Conservation (phyloP, 2,329 filamentous ascomycete genomes). For the Phaeosphaeriaceae sp. region DNA sequence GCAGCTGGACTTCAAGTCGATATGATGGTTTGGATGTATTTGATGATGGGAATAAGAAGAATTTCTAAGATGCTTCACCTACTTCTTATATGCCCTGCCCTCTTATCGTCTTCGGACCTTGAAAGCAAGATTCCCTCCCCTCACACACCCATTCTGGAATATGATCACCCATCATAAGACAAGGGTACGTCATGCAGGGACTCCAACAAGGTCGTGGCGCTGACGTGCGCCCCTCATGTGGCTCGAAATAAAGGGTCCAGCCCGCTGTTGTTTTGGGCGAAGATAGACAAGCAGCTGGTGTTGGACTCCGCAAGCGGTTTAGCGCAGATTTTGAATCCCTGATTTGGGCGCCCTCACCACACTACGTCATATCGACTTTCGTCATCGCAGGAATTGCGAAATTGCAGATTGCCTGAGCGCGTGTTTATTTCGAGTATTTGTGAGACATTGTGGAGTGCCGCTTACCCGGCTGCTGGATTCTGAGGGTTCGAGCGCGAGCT, state of each 20-base stretch:
- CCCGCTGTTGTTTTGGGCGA: constrained; percentile 6
- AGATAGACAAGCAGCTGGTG: constrained; percentile 19
- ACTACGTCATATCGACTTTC: neutral
- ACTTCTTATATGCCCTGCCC: constrained; percentile 15
- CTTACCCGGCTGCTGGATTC: neutral
- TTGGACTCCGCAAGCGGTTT: neutral
- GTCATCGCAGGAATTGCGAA: neutral
- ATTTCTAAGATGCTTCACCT: neutral
- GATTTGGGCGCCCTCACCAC: neutral
- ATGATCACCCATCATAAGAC: constrained; percentile 14
- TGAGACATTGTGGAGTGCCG: neutral
- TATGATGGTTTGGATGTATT: constrained; percentile 1
- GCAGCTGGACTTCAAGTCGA: constrained; percentile 7
- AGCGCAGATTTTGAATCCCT: constrained; percentile 7
- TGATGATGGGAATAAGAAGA: constrained; percentile 5
- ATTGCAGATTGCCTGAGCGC: neutral
- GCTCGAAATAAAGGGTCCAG: neutral
- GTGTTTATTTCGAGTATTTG: neutral
- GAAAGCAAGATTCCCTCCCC: constrained; percentile 32
- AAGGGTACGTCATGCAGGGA: constrained; percentile 37
- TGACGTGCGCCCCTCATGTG: neutral
- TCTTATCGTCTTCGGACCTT: constrained; percentile 2
- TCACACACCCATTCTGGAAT: constrained; percentile 11
- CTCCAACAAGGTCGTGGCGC: constrained; percentile 4
- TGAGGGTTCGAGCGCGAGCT: neutral